phyloP scores from a whole-genome alignment of 441 rosid species.

The Corymbia calophylla region DNA sequence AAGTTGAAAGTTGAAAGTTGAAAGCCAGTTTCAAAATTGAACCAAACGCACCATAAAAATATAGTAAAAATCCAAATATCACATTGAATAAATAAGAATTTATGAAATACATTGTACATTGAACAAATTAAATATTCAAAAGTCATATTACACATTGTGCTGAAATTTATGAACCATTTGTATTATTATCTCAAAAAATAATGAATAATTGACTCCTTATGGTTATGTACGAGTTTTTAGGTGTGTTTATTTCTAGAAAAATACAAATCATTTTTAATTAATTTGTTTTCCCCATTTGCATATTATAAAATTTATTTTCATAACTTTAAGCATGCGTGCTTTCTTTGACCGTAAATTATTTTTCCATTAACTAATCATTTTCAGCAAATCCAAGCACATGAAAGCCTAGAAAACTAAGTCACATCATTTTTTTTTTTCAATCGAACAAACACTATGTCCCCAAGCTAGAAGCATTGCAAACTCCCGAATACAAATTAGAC shows the following conservation, averaged over 20 bases:
- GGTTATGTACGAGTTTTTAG: rapidly evolving
- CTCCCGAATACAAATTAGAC: not conserved
- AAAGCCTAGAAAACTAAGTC: not conserved
- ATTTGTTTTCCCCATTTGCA: not conserved
- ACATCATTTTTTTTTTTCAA: rapidly evolving
- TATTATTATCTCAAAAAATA: too few species aligned
- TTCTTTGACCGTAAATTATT: not conserved
- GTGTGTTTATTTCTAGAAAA: too few species aligned
- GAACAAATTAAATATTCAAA: too few species aligned
- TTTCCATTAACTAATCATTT: not conserved
- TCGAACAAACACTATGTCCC: not conserved
- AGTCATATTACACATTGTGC: rapidly evolving
- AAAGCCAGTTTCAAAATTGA: too few species aligned
- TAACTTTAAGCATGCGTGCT: rapidly evolving
- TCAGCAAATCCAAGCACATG: not conserved
- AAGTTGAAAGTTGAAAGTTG: too few species aligned
- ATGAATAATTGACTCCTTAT: too few species aligned
- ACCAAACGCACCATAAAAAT: too few species aligned
- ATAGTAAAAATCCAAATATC: rapidly evolving
- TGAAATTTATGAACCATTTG: rapidly evolving
- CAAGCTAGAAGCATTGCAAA: not conserved
- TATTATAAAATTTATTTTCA: not conserved
- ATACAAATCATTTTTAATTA: not conserved
- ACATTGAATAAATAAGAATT: rapidly evolving
- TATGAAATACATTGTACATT: rapidly evolving